Conservation (phyloP, 306 rosid genomes). For the Prunus dulcis region DNA sequence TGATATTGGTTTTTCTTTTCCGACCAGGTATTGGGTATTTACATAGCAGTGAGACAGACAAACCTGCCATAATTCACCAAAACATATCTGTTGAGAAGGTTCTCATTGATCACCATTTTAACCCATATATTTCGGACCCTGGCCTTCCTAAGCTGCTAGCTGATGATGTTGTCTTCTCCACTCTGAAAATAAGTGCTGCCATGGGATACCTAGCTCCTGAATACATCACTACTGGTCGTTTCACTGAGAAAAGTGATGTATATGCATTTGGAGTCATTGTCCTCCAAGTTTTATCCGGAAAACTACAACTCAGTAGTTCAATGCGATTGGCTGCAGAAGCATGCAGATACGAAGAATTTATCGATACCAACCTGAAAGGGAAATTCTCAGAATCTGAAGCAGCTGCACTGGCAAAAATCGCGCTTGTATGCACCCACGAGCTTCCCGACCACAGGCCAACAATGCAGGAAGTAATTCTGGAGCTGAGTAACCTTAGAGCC, state of each 20-base stretch:
- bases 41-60: slow-evolving; percentile 57
- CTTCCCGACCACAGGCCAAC: slow-evolving; percentile 67
- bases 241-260: slow-evolving; percentile 84
- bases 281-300: slow-evolving; percentile 80
- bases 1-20: slow-evolving; percentile 14
- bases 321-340: slow-evolving; percentile 52
- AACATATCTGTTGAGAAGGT: slow-evolving; percentile 82
- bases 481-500: slow-evolving; percentile 35
- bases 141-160: slow-evolving; percentile 91
- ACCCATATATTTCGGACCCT: slow-evolving; percentile 71
- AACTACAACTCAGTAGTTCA: slow-evolving; percentile 42
- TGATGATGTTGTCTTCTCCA: slow-evolving; percentile 83
- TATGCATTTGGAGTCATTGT: slow-evolving; percentile 88
- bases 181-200: slow-evolving; percentile 93
- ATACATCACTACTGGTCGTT: slow-evolving; percentile 86
- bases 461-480: slow-evolving; percentile 50
- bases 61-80: slow-evolving; percentile 78
- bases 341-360: slow-evolving; percentile 48
- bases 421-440: slow-evolving; percentile 63
- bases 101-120: slow-evolving; percentile 65
- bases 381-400: slow-evolving; percentile 64
- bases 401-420: slow-evolving; percentile 51
- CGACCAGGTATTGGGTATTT: slow-evolving; percentile 74
- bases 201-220: slow-evolving; percentile 98
- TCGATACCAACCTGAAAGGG: slow-evolving; percentile 56